phyloP scores from a whole-genome alignment of 345 rosid species.

The Raphanus sativus region DNA sequence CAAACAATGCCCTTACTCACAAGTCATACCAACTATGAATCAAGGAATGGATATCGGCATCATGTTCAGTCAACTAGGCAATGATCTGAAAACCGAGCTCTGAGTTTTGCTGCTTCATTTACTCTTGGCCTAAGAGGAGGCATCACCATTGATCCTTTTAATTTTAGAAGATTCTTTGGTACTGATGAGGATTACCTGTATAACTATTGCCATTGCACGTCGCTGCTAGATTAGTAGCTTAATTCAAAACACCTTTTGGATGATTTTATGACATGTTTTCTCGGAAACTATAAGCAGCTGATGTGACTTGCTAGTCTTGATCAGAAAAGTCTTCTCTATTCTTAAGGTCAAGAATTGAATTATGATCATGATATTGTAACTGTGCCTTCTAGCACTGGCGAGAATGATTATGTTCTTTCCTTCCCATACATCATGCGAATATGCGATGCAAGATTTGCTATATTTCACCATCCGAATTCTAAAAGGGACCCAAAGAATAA shows the following conservation, averaged over 20 bases:
- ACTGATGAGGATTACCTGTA: constrained; percentile 3
- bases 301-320: not conserved
- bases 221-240: constrained; percentile 14
- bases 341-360: not conserved
- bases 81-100: constrained; percentile 54
- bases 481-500: no score
- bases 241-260: not conserved
- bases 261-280: not conserved
- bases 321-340: not conserved
- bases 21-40: constrained; percentile 73
- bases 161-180: not conserved
- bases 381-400: not conserved
- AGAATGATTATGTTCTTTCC: not conserved
- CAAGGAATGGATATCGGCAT: constrained; percentile 96
- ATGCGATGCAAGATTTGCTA: no score
- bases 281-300: not conserved
- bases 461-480: no score
- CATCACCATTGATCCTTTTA: not conserved
- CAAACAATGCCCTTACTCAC: constrained; percentile 60
- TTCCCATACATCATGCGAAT: no score
- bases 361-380: not conserved
- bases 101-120: constrained; percentile 26
- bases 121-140: not conserved
- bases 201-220: constrained; percentile 14
- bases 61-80: constrained; percentile 65